Evolutionary conservation across 192 early-diverging fungal species (phyloP).

Genomic region (Spizellomyces sp.): DNA sequence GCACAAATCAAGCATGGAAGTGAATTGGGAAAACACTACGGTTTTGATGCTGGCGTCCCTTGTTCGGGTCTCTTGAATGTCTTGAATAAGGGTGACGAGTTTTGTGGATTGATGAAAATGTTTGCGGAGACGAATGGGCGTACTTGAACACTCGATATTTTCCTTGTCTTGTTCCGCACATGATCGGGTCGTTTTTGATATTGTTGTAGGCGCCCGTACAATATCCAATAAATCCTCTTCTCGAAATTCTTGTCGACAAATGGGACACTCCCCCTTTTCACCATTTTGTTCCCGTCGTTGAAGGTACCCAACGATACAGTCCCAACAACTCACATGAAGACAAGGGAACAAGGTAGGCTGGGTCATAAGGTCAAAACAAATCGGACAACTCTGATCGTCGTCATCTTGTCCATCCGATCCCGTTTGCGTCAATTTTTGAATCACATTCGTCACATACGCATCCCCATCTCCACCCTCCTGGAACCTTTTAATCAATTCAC

Average conservation of each 20-base stretch:
- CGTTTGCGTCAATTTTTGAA: neutral
- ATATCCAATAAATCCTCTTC: conserved; percentile 33
- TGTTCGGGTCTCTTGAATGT: conserved; percentile 12
- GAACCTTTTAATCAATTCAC: conserved; percentile 19
- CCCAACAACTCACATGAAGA: conserved; percentile 35
- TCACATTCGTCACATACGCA: conserved; percentile 2
- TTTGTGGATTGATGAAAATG: conserved; percentile 37
- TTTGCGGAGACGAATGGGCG: conserved; percentile 6
- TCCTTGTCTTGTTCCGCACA: neutral
- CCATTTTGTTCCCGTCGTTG: conserved; percentile 21
- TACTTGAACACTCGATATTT: neutral
- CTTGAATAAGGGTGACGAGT: conserved; percentile 27
- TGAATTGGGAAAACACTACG: conserved; percentile 47
- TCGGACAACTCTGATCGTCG: conserved; percentile 29
- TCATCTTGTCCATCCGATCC: neutral
- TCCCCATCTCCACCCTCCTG: conserved; percentile 5
- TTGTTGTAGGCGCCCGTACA: conserved; percentile 5
- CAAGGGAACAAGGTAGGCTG: conserved; percentile 32
- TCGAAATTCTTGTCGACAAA: conserved; percentile 27
- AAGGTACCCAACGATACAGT: conserved; percentile 30
- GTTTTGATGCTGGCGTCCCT: conserved; percentile 34
- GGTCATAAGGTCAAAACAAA: conserved; percentile 38
- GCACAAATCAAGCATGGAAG: conserved; percentile 75
- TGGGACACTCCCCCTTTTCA: conserved; percentile 35
- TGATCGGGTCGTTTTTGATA: neutral